phyloP scores from a whole-genome alignment of 2,329 filamentous ascomycete species.

The Geoglossum cookeanum region DNA sequence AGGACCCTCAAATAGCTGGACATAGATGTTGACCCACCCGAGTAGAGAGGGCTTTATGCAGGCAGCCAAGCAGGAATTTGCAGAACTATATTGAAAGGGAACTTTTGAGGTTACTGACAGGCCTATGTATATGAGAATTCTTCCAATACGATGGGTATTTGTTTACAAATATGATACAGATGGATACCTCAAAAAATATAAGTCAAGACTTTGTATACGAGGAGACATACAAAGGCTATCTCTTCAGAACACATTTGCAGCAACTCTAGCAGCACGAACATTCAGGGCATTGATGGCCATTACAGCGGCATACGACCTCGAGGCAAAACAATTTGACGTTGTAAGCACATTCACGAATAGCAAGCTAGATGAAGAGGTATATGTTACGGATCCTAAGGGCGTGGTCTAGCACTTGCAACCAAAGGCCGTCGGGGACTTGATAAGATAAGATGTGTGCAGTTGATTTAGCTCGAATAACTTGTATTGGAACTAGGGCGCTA shows the following conservation, averaged over 20 bases:
- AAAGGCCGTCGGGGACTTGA: no score
- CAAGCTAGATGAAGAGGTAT: constrained; percentile 5
- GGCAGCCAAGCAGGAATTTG: no score
- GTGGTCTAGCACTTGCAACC: no score
- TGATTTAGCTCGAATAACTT: no score
- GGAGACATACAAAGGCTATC: constrained; percentile 10
- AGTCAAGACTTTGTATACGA: constrained; percentile 12
- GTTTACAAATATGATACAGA: constrained; percentile 14
- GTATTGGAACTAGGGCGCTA: no score
- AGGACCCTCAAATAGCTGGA: no score
- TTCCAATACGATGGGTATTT: constrained; percentile 14
- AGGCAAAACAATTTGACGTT: constrained; percentile 11
- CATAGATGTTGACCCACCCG: no score
- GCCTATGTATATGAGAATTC: neutral
- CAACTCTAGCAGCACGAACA: constrained; percentile 7
- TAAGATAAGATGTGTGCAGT: no score
- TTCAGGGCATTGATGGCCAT: constrained; percentile 13
- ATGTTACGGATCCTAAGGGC: no score
- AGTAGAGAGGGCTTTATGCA: no score
- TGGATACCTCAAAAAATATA: constrained; percentile 10
- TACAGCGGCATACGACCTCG: constrained; percentile 10
- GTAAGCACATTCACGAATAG: constrained; percentile 14
- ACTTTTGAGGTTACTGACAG: no score
- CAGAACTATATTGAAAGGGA: no score
- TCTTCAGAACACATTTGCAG: constrained; percentile 8